phyloP scores from a whole-genome alignment of 257 asterid genomes.

The Paulownia fortunei region DNA sequence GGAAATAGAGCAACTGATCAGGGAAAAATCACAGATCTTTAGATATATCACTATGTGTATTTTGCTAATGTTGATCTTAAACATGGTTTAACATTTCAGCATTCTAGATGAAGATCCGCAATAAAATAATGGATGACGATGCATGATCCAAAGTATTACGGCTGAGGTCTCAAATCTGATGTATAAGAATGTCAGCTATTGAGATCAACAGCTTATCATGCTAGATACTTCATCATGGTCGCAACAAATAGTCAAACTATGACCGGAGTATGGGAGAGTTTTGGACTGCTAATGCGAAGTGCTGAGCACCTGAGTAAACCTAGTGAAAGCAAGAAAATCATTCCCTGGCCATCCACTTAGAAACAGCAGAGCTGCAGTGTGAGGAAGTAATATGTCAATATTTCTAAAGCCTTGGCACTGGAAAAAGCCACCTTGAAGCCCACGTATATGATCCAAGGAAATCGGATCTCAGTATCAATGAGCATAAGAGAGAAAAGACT shows the following conservation, averaged over 20 bases:
- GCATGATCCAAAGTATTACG: not conserved
- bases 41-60: not conserved
- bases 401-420: not conserved
- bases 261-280: no score
- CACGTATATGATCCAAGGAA: not conserved
- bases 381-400: no score
- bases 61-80: not conserved
- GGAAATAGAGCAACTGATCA: slow-evolving; percentile 31
- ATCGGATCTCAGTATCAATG: not conserved
- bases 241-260: no score
- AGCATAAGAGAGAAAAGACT: not conserved
- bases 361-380: no score
- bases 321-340: no score
- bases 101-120: not conserved
- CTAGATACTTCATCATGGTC: no score
- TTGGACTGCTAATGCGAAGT: no score
- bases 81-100: not conserved
- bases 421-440: not conserved
- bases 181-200: no score
- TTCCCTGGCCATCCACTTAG: no score
- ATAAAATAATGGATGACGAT: not conserved
- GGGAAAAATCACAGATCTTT: not conserved
- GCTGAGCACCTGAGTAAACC: no score
- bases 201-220: no score
- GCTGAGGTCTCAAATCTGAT: not conserved